Conservation (phyloP, 768 basidiomycete species). For the Gymnopilus junonius region DNA sequence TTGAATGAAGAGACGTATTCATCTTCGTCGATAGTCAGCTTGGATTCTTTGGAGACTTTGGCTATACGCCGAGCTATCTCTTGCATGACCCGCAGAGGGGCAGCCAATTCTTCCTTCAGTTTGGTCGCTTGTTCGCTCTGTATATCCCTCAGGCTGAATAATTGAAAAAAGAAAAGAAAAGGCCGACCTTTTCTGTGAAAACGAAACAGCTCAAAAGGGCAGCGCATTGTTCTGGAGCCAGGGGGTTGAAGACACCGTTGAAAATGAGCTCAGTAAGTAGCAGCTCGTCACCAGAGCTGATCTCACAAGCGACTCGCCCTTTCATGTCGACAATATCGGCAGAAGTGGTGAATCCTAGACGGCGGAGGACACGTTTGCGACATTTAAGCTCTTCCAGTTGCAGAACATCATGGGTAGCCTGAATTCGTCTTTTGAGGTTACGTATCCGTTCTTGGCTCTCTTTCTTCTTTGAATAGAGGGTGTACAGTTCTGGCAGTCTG, state of each 20-base stretch:
- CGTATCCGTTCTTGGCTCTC: conserved; percentile 71
- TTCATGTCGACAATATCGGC: conserved; percentile 98
- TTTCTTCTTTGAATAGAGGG: conserved; percentile 78
- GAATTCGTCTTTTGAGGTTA: conserved; percentile 82
- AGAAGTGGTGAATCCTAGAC: conserved; percentile 86
- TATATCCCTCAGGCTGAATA: background rate
- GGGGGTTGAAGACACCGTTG: conserved; percentile 92
- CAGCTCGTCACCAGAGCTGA: conserved; percentile 95
- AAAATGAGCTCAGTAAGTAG: conserved; percentile 96
- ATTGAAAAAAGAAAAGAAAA: background rate
- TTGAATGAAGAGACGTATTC: conserved; percentile 98
- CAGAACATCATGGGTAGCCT: conserved; percentile 88
- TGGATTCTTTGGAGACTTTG: conserved; percentile 94
- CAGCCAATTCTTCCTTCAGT: conserved; percentile 92
- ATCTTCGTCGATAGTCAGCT: conserved; percentile 86
- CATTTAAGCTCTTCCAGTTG: conserved; percentile 97
- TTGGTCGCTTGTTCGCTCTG: conserved; percentile 87
- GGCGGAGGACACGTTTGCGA: conserved; percentile 90
- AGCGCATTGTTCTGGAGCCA: conserved; percentile 91
- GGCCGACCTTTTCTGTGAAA: conserved; percentile 87
- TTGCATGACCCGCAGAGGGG: conserved; percentile 93
- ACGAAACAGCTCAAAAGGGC: conserved; percentile 97
- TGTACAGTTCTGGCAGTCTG: conserved; percentile 80
- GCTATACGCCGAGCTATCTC: conserved; percentile 95
- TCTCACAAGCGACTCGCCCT: conserved; percentile 97